Percentiles rank a stretch among this genome's conserved stretches.
Conservation (phyloP, 768 basidiomycete species). For the Russula sp. region DNA sequence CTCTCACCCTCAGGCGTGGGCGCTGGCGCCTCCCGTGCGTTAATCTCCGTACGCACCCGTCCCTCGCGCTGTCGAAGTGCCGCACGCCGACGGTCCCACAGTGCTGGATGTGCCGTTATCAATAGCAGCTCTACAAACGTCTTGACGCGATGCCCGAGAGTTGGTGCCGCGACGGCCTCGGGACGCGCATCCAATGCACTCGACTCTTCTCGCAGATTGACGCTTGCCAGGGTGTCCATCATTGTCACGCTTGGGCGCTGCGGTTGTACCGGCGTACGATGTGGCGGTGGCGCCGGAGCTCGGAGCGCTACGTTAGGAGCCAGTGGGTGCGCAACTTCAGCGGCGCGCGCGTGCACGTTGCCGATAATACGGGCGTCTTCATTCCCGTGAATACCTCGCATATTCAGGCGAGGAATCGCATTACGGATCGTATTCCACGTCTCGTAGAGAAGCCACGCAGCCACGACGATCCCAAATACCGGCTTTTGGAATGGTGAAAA, state of each 20-base stretch:
- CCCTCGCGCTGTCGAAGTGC: conserved; percentile 22
- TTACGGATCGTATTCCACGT: conserved; percentile 25
- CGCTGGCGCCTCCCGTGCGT: background rate
- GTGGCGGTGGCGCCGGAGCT: background rate
- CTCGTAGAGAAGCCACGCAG: conserved; percentile 23
- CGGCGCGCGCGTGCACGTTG: conserved; percentile 4
- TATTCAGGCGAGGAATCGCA: conserved; percentile 12
- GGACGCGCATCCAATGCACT: conserved; percentile 12
- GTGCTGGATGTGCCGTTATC: conserved; percentile 23
- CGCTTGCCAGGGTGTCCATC: conserved; percentile 13
- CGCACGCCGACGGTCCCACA: conserved; percentile 24
- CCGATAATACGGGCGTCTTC: conserved; percentile 2
- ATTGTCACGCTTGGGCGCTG: conserved; percentile 4
- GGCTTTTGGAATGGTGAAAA: conserved; percentile 25
- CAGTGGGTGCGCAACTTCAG: background rate
- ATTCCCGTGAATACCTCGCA: conserved; percentile 9
- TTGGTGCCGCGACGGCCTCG: conserved; percentile 1
- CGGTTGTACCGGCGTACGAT: background rate
- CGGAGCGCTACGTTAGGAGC: conserved; percentile 2
- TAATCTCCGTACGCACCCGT: conserved; percentile 18
- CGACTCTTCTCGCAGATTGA: conserved; percentile 17
- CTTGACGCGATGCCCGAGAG: conserved; percentile 13
- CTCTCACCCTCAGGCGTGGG: conserved; percentile 1
- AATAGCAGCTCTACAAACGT: conserved; percentile 18
- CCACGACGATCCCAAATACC: conserved; percentile 20